Conservation (phyloP, 352 stramenopile species). For the Elongisporangium prolatum region DNA sequence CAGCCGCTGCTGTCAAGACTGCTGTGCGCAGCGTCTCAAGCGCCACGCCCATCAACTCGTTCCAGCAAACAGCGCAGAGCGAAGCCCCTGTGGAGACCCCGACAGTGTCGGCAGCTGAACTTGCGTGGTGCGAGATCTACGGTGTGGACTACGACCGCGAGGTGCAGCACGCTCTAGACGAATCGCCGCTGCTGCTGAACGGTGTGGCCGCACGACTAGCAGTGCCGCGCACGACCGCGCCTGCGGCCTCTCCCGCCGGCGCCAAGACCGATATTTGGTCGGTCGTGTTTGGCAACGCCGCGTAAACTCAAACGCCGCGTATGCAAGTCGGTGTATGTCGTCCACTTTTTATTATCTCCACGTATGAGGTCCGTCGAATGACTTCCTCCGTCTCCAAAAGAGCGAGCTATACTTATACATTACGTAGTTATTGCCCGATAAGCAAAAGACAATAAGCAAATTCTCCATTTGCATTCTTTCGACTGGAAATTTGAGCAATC, state of each 20-base stretch:
- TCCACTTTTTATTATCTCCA: conserved; percentile 1
- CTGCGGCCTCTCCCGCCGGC: background rate
- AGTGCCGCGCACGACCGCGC: conserved; percentile 3
- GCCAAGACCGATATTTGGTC: conserved; percentile 46
- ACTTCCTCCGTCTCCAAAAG: background rate
- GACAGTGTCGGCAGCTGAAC: conserved; percentile 40
- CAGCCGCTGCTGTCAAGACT: conserved; percentile 7
- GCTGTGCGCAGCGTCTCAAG: conserved; percentile 23
- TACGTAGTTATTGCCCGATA: background rate
- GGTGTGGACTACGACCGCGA: conserved; percentile 71
- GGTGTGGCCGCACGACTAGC: conserved; percentile 8
- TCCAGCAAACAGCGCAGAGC: conserved; percentile 22
- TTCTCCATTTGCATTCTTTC: background rate
- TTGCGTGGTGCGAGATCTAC: conserved; percentile 75
- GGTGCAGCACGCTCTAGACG: conserved; percentile 52
- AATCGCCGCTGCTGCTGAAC: conserved; percentile 37
- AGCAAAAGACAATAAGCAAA: background rate
- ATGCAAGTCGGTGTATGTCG: conserved; percentile 10
- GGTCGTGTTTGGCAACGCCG: conserved; percentile 32
- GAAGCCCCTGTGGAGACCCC: conserved; percentile 12
- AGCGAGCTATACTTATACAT: background rate
- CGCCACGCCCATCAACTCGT: conserved; percentile 22
- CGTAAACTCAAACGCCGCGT: background rate
- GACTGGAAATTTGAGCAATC: background rate
- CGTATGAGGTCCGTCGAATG: conserved; percentile 6